A percentile compares a stretch with the other conserved stretches of the same genome.
Evolutionary conservation across 257 asterid species (phyloP).

Genomic region (Solanum bulbocastanum): DNA sequence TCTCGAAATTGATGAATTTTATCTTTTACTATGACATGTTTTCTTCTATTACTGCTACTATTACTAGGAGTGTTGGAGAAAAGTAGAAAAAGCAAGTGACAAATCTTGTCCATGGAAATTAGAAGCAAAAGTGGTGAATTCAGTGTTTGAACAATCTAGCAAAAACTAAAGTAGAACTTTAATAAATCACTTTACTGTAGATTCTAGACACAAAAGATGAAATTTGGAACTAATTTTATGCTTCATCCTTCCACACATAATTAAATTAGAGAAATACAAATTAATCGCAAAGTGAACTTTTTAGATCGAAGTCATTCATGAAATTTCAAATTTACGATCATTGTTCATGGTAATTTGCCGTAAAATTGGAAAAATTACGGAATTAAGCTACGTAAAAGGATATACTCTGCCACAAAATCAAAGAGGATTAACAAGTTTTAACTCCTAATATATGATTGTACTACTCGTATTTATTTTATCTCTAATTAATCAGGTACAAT

Average conservation of each 20-base stretch:
- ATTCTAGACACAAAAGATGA: neutral
- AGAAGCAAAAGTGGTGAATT: neutral
- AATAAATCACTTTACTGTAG: neutral
- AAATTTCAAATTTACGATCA: neutral
- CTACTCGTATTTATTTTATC: neutral
- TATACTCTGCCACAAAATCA: neutral
- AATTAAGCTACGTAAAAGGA: neutral
- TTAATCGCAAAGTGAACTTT: neutral
- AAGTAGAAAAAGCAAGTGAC: neutral
- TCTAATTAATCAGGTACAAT: neutral
- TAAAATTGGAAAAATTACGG: neutral
- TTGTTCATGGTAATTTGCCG: neutral
- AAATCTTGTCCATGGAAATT: neutral
- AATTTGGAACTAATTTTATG: neutral
- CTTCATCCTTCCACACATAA: neutral
- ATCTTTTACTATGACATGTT: neutral
- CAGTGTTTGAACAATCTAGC: neutral
- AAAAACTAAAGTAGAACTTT: neutral
- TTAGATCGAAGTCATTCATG: neutral
- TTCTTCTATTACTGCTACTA: neutral
- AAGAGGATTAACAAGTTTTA: neutral
- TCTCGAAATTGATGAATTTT: neutral
- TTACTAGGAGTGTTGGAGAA: neutral
- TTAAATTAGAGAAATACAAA: neutral
- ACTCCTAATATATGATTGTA: neutral